Conservation (phyloP, 1,284 basidiomycete genomes). For the Puccinia novopanici region DNA sequence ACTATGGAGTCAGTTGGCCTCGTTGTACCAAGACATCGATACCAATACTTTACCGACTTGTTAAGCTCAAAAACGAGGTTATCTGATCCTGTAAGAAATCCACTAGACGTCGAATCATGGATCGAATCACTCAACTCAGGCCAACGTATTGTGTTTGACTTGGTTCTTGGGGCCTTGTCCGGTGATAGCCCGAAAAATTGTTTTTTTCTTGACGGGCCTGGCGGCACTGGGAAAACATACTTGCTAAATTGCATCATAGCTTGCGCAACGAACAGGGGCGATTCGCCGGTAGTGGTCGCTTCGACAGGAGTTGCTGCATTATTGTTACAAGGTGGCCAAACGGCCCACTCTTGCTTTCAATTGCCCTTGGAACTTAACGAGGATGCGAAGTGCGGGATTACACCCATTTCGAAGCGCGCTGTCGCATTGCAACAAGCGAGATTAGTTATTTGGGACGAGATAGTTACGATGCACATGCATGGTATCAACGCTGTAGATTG, state of each 20-base stretch:
- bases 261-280: conserved; percentile 54
- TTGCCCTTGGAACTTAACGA: background rate
- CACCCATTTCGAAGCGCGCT: background rate
- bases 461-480: background rate
- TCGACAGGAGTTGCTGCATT: conserved; percentile 63
- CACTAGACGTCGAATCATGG: too few species aligned
- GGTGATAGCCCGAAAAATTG: conserved; percentile 55
- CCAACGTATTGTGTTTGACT: too few species aligned
- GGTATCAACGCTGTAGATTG: conserved; percentile 9
- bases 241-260: conserved; percentile 62
- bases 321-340: conserved; percentile 60
- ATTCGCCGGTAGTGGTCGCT: conserved; percentile 58
- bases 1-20: too few species aligned
- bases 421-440: background rate
- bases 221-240: conserved; percentile 65
- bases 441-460: conserved; percentile 23
- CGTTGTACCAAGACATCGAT: too few species aligned
- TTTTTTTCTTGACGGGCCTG: conserved; percentile 63
- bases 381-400: conserved; percentile 55
- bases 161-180: too few species aligned
- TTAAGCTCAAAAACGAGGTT: too few species aligned
- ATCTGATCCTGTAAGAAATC: too few species aligned
- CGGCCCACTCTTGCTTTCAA: conserved; percentile 17
- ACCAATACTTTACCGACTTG: too few species aligned
- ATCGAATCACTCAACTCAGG: too few species aligned